phyloP scores from a whole-genome alignment of 331 rosid genomes.

The Pyrus hybrid region DNA sequence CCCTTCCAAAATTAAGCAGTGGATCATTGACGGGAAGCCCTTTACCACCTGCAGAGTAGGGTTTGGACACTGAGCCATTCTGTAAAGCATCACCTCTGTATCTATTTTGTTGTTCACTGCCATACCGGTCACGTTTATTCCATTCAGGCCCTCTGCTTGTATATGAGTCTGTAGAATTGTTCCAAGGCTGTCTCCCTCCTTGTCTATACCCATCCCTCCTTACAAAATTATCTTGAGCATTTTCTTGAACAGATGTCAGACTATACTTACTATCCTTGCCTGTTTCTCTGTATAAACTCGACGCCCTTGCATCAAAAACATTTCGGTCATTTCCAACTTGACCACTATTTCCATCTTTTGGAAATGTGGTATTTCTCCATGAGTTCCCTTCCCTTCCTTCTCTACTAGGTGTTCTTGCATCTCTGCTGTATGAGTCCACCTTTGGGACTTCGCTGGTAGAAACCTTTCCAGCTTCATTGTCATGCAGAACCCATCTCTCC shows the following conservation, averaged over 20 bases:
- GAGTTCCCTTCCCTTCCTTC: slow-evolving; percentile 62
- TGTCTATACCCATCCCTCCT: slow-evolving; percentile 65
- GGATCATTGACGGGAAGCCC: slow-evolving; percentile 66
- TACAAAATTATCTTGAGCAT: slow-evolving; percentile 38
- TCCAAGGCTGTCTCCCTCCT: slow-evolving; percentile 68
- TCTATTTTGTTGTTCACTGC: slow-evolving; percentile 45
- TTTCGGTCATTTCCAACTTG: slow-evolving; percentile 44
- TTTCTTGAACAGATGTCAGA: slow-evolving; percentile 37
- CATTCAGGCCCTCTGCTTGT: slow-evolving; percentile 41
- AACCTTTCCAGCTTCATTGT: slow-evolving; percentile 70
- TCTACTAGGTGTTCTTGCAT: slow-evolving; percentile 47
- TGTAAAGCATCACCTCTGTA: slow-evolving; percentile 45
- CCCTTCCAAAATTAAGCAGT: slow-evolving; percentile 79
- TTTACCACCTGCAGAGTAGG: slow-evolving; percentile 49
- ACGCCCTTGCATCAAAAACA: slow-evolving; percentile 36
- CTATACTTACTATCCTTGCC: slow-evolving; percentile 44
- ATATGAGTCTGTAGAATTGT: slow-evolving; percentile 33
- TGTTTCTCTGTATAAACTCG: slow-evolving; percentile 36
- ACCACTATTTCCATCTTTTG: slow-evolving; percentile 43
- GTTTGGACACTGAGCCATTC: slow-evolving; percentile 35
- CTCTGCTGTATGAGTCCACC: slow-evolving; percentile 40
- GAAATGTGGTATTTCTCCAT: slow-evolving; percentile 45
- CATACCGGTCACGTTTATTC: slow-evolving; percentile 35
- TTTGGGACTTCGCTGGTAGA: slow-evolving; percentile 61
- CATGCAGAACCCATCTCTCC: slow-evolving; percentile 60